phyloP scores from a whole-genome alignment of 306 rosid species.

The Castanea sativa region DNA sequence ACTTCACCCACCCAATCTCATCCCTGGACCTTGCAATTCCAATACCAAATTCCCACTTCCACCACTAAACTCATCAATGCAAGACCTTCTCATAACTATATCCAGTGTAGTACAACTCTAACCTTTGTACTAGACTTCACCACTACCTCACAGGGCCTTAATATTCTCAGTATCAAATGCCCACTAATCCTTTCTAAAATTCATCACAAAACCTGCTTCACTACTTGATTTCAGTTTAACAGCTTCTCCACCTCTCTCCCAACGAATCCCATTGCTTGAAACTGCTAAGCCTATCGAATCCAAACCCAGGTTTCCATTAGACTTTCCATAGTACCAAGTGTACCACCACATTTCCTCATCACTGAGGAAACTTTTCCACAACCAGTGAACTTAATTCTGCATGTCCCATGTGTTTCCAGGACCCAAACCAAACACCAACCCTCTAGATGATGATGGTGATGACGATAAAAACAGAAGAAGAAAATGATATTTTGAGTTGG shows the following conservation, averaged over 20 bases:
- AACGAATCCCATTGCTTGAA: constrained; percentile 86
- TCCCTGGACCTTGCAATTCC: constrained; percentile 90
- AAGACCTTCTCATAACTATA: constrained; percentile 36
- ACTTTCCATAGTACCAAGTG: constrained; percentile 77
- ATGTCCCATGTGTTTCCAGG: constrained; percentile 51
- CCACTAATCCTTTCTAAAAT: constrained; percentile 72
- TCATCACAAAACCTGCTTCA: constrained; percentile 64
- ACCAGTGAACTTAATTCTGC: constrained; percentile 71
- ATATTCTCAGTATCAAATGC: constrained; percentile 62
- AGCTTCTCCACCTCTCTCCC: constrained; percentile 66
- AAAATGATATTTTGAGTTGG: constrained; percentile 22
- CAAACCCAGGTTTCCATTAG: constrained; percentile 37
- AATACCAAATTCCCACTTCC: constrained; percentile 55
- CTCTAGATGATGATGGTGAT: constrained; percentile 33
- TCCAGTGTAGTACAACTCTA: constrained; percentile 64
- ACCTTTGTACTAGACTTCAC: constrained; percentile 71
- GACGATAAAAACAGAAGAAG: constrained; percentile 19
- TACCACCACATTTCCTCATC: constrained; percentile 88
- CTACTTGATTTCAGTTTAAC: constrained; percentile 37
- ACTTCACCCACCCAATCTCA: constrained; percentile 72
- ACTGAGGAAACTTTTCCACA: constrained; percentile 67
- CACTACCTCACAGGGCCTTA: constrained; percentile 69
- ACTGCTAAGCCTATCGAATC: constrained; percentile 65
- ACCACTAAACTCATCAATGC: constrained; percentile 2
- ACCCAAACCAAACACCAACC: constrained; percentile 71